Evolutionary conservation across 2,329 filamentous ascomycete genomes (phyloP).

Genomic region (Cladophialophora chaetospira): DNA sequence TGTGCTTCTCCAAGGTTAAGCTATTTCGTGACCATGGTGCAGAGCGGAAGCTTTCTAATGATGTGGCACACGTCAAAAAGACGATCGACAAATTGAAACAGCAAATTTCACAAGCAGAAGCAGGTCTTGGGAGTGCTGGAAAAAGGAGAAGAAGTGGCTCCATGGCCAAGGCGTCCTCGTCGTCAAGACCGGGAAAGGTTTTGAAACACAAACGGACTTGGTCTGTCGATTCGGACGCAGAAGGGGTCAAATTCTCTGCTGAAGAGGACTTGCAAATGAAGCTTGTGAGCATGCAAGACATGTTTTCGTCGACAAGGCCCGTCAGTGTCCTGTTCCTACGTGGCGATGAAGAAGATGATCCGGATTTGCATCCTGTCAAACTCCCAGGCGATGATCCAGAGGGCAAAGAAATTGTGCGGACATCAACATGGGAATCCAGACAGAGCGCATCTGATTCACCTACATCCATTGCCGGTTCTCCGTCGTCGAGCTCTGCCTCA

Average conservation of each 20-base stretch:
- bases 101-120: conserved; percentile 76
- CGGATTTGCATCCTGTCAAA: conserved; percentile 47
- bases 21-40: conserved; percentile 95
- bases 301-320: conserved; percentile 49
- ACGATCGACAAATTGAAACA: conserved; percentile 95
- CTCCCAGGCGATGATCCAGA: conserved; percentile 41
- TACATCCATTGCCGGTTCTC: conserved; percentile 41
- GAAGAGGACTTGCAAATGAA: conserved; percentile 51
- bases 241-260: conserved; percentile 36
- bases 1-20: conserved; percentile 96
- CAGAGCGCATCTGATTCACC: conserved; percentile 40
- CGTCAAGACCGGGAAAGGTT: conserved; percentile 72
- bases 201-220: conserved; percentile 91
- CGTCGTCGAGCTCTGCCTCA: conserved; percentile 44
- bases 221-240: conserved; percentile 78
- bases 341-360: conserved; percentile 49
- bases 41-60: conserved; percentile 91
- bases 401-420: conserved; percentile 36
- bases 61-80: conserved; percentile 92
- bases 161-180: conserved; percentile 46
- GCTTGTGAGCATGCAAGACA: conserved; percentile 47
- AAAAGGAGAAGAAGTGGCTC: conserved; percentile 63
- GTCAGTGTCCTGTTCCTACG: conserved; percentile 47
- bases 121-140: conserved; percentile 60
- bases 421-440: conserved; percentile 38